These are phyloP conservation scores for Brassica cretica DNA, from an alignment of 345 rosid species.

Conservation along the genomic window DNA sequence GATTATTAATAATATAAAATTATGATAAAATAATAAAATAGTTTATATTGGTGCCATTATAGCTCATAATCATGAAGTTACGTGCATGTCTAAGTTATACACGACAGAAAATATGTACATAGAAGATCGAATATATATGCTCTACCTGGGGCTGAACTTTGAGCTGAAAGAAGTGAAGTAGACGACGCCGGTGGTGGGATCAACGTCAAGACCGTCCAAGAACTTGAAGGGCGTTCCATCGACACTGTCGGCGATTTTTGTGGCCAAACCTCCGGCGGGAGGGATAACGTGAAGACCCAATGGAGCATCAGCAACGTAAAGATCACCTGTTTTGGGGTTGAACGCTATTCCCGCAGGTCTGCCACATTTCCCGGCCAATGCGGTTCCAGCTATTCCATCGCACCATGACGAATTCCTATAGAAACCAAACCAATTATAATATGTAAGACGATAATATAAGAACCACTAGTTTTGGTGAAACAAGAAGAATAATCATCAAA, in stretches of 20 bases:
- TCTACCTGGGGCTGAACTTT: constrained; percentile 22
- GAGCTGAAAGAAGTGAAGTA: constrained; percentile 52
- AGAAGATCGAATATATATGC: background rate
- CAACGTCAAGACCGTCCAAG: constrained; percentile 47
- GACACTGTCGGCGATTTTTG: constrained; percentile 35
- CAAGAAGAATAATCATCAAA: background rate
- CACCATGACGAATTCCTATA: constrained; percentile 30
- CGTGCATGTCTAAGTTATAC: background rate
- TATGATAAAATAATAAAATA: background rate
- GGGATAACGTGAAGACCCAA: constrained; percentile 46
- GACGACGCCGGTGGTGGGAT: constrained; percentile 39
- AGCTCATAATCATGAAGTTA: background rate
- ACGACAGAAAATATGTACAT: background rate
- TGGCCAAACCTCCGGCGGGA: constrained; percentile 47
- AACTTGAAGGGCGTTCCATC: constrained; percentile 39
- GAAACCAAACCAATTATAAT: background rate
- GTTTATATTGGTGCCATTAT: background rate
- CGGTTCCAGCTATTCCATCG: constrained; percentile 37
- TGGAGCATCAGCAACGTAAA: constrained; percentile 54
- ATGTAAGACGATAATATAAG: background rate
- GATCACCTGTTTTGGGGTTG: constrained; percentile 35
- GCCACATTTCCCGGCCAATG: constrained; percentile 39
- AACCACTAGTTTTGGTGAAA: background rate
- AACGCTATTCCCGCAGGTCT: constrained; percentile 49
- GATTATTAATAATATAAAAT: background rate